Base-by-base conservation (phyloP, 257 asterid species). In the Craterostigma plantagineum region DNA sequence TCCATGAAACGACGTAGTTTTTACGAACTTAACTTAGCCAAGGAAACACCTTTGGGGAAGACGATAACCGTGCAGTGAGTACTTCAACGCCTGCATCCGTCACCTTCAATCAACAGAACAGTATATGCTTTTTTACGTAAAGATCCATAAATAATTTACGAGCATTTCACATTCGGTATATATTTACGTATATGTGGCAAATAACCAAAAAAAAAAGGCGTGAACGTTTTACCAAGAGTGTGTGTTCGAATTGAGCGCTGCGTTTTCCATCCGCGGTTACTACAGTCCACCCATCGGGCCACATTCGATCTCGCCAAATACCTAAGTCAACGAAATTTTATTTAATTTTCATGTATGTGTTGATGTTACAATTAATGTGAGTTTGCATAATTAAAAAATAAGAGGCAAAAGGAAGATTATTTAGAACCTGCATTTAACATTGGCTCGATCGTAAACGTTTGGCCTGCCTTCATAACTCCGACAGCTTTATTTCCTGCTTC, bases 271-370 rank as follows among this genome's bases (percentile, higher is more conserved):
- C 98, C 1, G 86, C 83, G 45, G 98, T 87, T 45, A 79, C 98
- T 48, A 58, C 66, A 43, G 98, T 82, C 98, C 98, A 87, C 53
- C 98, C 98, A 74, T 87, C 95, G 33, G 98, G 92, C 98, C 98
- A 87, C 85, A 72, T 76, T 34, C 83, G 81, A 51, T 87, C 98
- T 34, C 86, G 92, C 95, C 98, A 82, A 45, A 70, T 73, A 34
- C 95, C 97, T 87, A 11, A 18, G 49, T 55, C 27, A 37, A 41
- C 60, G 39, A 48, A 9, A 54, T 23, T 23, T 23, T 23, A n/a
- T 23, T 23, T 23, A 2, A 2, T 23, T 23, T 23, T 23, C 6
- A 23, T 2, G 30, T 23, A 23, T 23, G 30, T 23, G 2, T 23
- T 23, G 30, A n/a, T n/a, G n/a, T n/a, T n/a, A n/a, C n/a, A n/a